Conservation (phyloP, 441 rosid species). For the Sinapis alba region DNA sequence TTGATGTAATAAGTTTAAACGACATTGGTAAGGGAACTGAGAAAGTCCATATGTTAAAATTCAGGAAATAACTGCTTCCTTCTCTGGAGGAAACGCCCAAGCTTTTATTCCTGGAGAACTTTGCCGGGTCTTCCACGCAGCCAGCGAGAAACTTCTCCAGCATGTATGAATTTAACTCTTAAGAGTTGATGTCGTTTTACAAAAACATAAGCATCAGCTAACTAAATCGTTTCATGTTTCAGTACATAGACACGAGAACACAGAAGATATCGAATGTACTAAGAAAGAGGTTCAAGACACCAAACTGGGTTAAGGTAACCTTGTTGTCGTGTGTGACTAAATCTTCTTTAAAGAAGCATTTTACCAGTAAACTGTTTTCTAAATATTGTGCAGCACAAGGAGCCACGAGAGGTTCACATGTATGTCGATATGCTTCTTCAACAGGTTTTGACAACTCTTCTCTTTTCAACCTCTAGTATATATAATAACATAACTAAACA, state of each 20-base stretch:
- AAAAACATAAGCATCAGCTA: conserved; percentile 21
- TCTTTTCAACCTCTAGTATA: conserved; percentile 17
- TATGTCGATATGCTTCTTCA: conserved; percentile 89
- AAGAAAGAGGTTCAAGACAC: conserved; percentile 92
- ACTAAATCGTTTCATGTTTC: conserved; percentile 36
- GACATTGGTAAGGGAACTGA: conserved; percentile 12
- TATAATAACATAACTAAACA: no score
- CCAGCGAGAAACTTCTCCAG: conserved; percentile 84
- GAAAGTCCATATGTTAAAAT: conserved; percentile 13
- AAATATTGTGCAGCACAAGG: conserved; percentile 81
- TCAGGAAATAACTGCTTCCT: conserved; percentile 89
- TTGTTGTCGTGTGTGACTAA: conserved; percentile 13
- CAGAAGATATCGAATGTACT: conserved; percentile 82
- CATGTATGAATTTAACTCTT: conserved; percentile 56
- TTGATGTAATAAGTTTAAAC: conserved; percentile 13
- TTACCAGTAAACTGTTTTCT: conserved; percentile 22
- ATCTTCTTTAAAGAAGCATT: conserved; percentile 8
- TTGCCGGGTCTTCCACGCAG: conserved; percentile 74
- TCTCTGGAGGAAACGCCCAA: conserved; percentile 73
- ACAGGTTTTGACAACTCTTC: conserved; percentile 60
- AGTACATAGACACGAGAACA: conserved; percentile 85
- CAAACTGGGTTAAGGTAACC: conserved; percentile 96
- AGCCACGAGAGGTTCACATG: conserved; percentile 99
- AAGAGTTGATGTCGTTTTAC: conserved; percentile 9
- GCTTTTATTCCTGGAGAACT: conserved; percentile 91